Percentiles rank a stretch among this genome's conserved stretches.
phyloP scores from a whole-genome alignment of 192 early-diverging fungal genomes.

The Paraglomus occultum region DNA sequence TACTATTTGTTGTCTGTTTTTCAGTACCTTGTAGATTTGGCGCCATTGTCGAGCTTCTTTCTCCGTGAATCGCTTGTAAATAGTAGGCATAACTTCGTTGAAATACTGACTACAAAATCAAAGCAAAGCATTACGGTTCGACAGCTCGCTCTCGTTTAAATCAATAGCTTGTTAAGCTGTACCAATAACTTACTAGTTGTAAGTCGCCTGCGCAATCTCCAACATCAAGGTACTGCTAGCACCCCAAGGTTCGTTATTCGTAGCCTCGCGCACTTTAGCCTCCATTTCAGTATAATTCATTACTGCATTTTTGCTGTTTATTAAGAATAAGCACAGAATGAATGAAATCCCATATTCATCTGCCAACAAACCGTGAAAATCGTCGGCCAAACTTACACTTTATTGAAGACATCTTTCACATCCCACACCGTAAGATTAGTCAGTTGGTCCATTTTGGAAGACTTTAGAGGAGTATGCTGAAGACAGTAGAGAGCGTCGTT shows the following conservation, averaged over 20 bases:
- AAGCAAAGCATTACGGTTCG: neutral
- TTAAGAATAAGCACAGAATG: neutral
- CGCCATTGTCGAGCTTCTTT: constrained; percentile 84
- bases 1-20: constrained; percentile 23
- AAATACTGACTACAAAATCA: constrained; percentile 70
- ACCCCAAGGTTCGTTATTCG: constrained; percentile 92
- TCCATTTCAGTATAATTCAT: constrained; percentile 94
- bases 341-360: neutral
- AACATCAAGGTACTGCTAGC: constrained; percentile 91
- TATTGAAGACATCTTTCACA: constrained; percentile 58
- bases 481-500: too few relatives aligned
- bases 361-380: neutral
- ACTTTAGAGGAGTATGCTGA: too few relatives aligned
- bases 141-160: neutral
- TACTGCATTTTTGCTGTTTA: constrained; percentile 73
- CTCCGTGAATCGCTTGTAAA: constrained; percentile 86
- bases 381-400: constrained; percentile 40
- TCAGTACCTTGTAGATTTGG: constrained; percentile 89
- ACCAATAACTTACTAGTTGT: constrained; percentile 62
- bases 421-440: constrained; percentile 57
- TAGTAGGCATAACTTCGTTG: constrained; percentile 93
- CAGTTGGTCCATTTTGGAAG: constrained; percentile 25
- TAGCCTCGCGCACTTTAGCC: constrained; percentile 89
- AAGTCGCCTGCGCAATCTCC: constrained; percentile 89
- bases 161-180: too few relatives aligned